These are phyloP conservation scores for Blastobotrys proliferans DNA, from an alignment of 1,139 yeast genomes.

Conservation along the genomic window DNA sequence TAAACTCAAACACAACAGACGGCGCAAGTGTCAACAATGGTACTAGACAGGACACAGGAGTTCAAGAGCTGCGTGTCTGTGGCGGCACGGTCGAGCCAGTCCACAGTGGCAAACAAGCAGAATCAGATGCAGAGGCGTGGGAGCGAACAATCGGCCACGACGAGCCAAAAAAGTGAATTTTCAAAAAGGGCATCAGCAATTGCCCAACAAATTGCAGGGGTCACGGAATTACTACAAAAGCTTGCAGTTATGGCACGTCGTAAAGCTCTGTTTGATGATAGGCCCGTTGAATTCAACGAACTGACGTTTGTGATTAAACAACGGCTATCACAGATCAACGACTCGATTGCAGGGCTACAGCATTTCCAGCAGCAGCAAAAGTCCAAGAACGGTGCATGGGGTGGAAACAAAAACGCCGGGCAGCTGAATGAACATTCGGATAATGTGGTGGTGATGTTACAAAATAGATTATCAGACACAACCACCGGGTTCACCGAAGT, in stretches of 20 bases:
- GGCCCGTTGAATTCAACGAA: constrained; percentile 90
- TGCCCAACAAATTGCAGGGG: constrained; percentile 84
- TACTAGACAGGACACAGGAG: constrained; percentile 80
- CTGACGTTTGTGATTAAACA: constrained; percentile 90
- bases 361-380: constrained; percentile 29
- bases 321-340: constrained; percentile 82
- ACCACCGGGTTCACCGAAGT: constrained; percentile 90
- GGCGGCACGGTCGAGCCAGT: constrained; percentile 43
- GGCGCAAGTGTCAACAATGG: no score
- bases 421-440: constrained; percentile 71
- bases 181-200: constrained; percentile 75
- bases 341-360: constrained; percentile 65
- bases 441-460: constrained; percentile 80
- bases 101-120: constrained; percentile 8
- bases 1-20: no score
- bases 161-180: constrained; percentile 53
- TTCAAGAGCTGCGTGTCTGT: constrained; percentile 81
- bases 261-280: constrained; percentile 91
- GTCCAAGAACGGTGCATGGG: constrained; percentile 27
- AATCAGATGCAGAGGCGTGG: constrained; percentile 40
- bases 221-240: constrained; percentile 79
- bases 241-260: constrained; percentile 79
- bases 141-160: constrained; percentile 18
- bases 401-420: constrained; percentile 44
- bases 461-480: constrained; percentile 85